Conservation (phyloP, 257 asterid genomes). For the Solanum chmielewskii region DNA sequence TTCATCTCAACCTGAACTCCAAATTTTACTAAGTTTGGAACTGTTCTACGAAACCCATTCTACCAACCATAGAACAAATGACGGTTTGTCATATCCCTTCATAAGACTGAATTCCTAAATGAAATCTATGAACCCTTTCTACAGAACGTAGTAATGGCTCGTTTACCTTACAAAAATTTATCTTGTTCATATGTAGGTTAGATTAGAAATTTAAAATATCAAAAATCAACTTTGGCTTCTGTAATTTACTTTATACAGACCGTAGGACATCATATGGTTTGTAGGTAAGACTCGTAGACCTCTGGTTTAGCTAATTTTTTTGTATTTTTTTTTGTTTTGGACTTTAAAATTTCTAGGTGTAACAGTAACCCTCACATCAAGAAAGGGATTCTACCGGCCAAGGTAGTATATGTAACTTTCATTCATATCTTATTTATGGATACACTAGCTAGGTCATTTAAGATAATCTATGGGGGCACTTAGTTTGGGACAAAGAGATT, state of each 20-base stretch:
- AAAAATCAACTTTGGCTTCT: background rate
- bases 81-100: background rate
- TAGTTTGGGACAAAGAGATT: background rate
- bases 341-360: background rate
- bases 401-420: background rate
- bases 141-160: background rate
- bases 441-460: background rate
- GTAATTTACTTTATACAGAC: background rate
- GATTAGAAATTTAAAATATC: background rate
- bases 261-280: background rate
- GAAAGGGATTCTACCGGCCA: background rate
- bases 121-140: background rate
- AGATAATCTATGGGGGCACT: background rate
- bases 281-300: background rate
- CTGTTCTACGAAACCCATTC: background rate
- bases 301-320: background rate
- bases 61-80: background rate
- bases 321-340: background rate
- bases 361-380: background rate
- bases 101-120: background rate
- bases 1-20: background rate
- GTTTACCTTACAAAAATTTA: background rate
- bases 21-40: background rate
- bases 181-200: background rate
- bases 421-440: background rate